These are phyloP conservation scores for Hyphodiscus hymeniophilus DNA, from an alignment of 495 filamentous ascomycete genomes.

Conservation along the genomic window DNA sequence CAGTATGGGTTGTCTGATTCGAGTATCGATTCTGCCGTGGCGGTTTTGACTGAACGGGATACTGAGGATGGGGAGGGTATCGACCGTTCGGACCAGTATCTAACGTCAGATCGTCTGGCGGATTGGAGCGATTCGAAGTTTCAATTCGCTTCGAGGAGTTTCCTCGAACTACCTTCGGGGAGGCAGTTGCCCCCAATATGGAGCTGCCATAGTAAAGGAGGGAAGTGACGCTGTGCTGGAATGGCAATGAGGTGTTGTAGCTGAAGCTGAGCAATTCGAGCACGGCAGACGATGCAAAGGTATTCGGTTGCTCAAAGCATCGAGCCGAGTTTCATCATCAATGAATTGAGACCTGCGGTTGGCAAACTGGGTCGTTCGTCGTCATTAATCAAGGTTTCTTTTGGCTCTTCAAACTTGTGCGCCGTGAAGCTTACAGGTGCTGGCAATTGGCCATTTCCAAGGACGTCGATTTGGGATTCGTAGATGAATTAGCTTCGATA, in stretches of 20 bases:
- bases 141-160: slow-evolving; percentile 34
- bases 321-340: not conserved
- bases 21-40: slow-evolving; percentile 16
- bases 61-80: slow-evolving; percentile 24
- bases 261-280: no score
- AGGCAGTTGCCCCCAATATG: slow-evolving; percentile 34
- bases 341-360: not conserved
- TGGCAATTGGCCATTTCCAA: slow-evolving; percentile 6
- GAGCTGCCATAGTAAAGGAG: slow-evolving; percentile 19
- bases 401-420: slow-evolving; percentile 6
- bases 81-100: no score
- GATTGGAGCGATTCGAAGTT: slow-evolving; percentile 30
- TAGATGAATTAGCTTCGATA: slow-evolving; percentile 12
- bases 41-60: slow-evolving; percentile 31
- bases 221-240: slow-evolving; percentile 1
- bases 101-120: slow-evolving; percentile 28
- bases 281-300: no score
- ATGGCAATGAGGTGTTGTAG: not conserved
- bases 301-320: no score
- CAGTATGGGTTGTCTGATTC: slow-evolving; percentile 13
- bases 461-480: not conserved
- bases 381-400: slow-evolving; percentile 12
- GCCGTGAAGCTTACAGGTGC: slow-evolving; percentile 6
- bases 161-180: slow-evolving; percentile 26
- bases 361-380: slow-evolving; percentile 1